phyloP scores from a whole-genome alignment of 495 filamentous ascomycete species.

The Amniculicola lignicola region DNA sequence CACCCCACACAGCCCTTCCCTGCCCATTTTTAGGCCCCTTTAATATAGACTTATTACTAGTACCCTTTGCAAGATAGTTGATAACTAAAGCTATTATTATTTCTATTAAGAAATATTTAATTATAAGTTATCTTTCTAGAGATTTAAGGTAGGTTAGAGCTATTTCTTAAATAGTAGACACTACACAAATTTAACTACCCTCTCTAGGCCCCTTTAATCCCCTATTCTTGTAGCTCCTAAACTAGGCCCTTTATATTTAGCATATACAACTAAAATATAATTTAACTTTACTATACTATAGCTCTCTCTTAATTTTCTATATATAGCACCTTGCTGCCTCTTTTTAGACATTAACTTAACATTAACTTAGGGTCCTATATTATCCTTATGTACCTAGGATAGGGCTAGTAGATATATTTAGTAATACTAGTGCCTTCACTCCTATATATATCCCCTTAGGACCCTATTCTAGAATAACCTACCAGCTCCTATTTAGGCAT shows the following conservation, averaged over 20 bases:
- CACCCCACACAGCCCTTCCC: background rate
- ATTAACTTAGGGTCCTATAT: too few relatives aligned
- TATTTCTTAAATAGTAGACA: too few relatives aligned
- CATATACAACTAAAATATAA: background rate
- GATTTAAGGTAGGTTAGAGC: too few relatives aligned
- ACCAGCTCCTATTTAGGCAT: background rate
- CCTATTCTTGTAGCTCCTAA: too few relatives aligned
- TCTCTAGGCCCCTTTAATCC: too few relatives aligned
- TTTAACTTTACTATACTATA: too few relatives aligned
- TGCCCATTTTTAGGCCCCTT: background rate
- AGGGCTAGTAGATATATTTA: background rate
- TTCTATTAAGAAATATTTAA: conserved; percentile 1
- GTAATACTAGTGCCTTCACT: background rate
- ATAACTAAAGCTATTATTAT: conserved; percentile 3
- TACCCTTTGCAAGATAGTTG: background rate
- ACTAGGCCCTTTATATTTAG: too few relatives aligned
- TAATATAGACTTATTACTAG: background rate
- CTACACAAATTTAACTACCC: too few relatives aligned
- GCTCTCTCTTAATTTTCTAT: too few relatives aligned
- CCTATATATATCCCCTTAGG: too few relatives aligned
- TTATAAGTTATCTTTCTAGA: background rate
- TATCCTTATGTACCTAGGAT: background rate
- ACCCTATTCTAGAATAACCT: background rate
- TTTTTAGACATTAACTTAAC: background rate
- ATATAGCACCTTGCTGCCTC: too few relatives aligned